These are phyloP conservation scores for Myxozyma neotropica DNA, from an alignment of 805 yeast genomes.

Conservation along the genomic window DNA sequence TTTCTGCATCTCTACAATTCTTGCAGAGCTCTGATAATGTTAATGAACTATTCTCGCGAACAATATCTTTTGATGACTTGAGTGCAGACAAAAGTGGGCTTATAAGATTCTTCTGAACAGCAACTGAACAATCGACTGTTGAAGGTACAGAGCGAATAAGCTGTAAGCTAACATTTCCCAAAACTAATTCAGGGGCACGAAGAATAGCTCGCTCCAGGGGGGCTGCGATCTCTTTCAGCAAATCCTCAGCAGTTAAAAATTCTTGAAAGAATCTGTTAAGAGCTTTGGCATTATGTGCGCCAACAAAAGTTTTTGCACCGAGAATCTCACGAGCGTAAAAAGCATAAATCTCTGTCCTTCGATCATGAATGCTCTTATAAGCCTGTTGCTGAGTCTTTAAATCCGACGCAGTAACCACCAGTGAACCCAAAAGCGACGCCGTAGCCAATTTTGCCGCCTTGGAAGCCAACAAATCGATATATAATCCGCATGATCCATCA, in stretches of 20 bases:
- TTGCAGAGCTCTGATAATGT: conserved; percentile 43
- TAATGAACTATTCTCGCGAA: conserved; percentile 54
- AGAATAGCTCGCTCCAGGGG: conserved; percentile 71
- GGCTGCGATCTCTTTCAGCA: conserved; percentile 53
- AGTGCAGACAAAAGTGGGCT: conserved; percentile 57
- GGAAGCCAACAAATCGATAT: conserved; percentile 23
- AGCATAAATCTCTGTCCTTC: conserved; percentile 30
- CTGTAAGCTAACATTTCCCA: conserved; percentile 56
- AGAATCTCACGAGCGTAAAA: conserved; percentile 41
- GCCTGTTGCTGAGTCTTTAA: conserved; percentile 34
- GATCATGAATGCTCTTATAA: conserved; percentile 20
- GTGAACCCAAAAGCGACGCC: conserved; percentile 22
- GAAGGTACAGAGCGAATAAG: conserved; percentile 47
- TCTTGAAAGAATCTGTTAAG: conserved; percentile 53
- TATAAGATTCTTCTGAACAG: conserved; percentile 51
- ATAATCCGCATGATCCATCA: conserved; percentile 11
- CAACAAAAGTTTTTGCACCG: conserved; percentile 31
- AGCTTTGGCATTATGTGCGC: conserved; percentile 16
- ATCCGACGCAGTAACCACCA: conserved; percentile 23
- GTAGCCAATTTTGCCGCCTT: conserved; percentile 9
- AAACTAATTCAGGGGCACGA: conserved; percentile 74
- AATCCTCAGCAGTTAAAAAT: conserved; percentile 47
- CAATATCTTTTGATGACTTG: conserved; percentile 70
- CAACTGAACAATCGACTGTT: conserved; percentile 49
- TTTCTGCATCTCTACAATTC: conserved; percentile 38